Percentiles rank a stretch among this genome's conserved stretches.
These are phyloP conservation scores for Beauveria medogensis DNA, from an alignment of 2,329 filamentous ascomycete species.

Conservation along the genomic window DNA sequence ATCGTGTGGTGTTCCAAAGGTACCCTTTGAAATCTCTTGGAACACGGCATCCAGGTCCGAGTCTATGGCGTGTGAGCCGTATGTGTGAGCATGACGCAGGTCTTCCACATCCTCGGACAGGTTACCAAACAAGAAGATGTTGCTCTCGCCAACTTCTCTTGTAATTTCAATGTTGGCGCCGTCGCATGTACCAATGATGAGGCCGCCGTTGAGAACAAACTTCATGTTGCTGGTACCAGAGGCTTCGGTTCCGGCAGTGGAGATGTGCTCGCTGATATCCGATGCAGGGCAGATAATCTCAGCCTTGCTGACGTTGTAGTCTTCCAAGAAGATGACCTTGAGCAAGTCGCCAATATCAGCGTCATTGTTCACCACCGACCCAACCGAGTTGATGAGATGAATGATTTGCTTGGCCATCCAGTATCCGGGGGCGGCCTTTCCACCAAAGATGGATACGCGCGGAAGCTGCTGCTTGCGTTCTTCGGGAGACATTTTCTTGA, in stretches of 20 bases:
- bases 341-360: slow-evolving; percentile 84
- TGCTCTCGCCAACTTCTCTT: slow-evolving; percentile 89
- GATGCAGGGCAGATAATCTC: slow-evolving; percentile 93
- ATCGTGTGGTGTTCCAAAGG: slow-evolving; percentile 69
- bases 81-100: slow-evolving; percentile 82
- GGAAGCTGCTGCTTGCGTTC: slow-evolving; percentile 81
- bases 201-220: slow-evolving; percentile 92
- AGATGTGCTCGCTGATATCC: slow-evolving; percentile 97
- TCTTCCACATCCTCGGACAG: slow-evolving; percentile 95
- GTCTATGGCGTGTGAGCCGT: slow-evolving; percentile 72
- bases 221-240: slow-evolving; percentile 98
- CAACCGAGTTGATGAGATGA: slow-evolving; percentile 89
- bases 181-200: slow-evolving; percentile 97
- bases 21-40: slow-evolving; percentile 67
- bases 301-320: slow-evolving; percentile 99
- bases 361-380: slow-evolving; percentile 84
- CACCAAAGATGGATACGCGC: slow-evolving; percentile 91
- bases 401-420: slow-evolving; percentile 99
- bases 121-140: slow-evolving; percentile 98
- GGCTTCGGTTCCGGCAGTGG: slow-evolving; percentile 87
- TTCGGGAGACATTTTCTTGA: slow-evolving; percentile 77
- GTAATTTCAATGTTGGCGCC: slow-evolving; percentile 98
- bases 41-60: slow-evolving; percentile 74
- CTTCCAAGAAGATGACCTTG: slow-evolving; percentile 94
- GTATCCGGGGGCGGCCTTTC: slow-evolving; percentile 95